These are phyloP conservation scores for Amanita rimosa DNA, from an alignment of 768 basidiomycete species.

Conservation along the genomic window DNA sequence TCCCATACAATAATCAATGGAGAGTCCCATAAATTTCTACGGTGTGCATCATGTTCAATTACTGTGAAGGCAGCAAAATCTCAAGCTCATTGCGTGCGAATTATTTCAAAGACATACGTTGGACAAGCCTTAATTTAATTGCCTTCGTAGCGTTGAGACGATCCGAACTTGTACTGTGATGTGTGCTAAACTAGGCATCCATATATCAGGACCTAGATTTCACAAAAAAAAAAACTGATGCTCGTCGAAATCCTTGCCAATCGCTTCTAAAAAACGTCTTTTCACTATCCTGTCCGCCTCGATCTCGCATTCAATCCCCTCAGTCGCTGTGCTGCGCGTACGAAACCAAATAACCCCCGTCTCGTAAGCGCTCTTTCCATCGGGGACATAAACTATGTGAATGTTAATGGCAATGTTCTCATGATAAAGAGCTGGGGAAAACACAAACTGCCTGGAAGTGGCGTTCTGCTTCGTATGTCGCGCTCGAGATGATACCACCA, in stretches of 20 bases:
- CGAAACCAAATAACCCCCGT: constrained; percentile 6
- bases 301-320: constrained; percentile 5
- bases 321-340: neutral
- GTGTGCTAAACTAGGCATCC: too few species aligned
- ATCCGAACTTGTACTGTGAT: too few species aligned
- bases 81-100: too few species aligned
- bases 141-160: too few species aligned
- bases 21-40: too few species aligned
- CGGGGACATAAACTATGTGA: constrained; percentile 3
- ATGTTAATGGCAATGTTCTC: constrained; percentile 1
- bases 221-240: neutral
- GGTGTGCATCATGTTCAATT: too few species aligned
- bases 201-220: neutral
- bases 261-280: constrained; percentile 4
- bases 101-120: too few species aligned
- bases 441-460: constrained; percentile 2
- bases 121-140: too few species aligned
- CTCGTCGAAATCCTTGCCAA: neutral
- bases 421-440: neutral
- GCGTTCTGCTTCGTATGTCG: neutral
- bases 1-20: too few species aligned
- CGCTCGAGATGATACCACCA: constrained; percentile 4
- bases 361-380: constrained; percentile 4
- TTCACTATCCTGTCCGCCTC: constrained; percentile 6
- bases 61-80: too few species aligned